Conservation (phyloP, 495 filamentous ascomycete genomes). For the Physcia stellaris region DNA sequence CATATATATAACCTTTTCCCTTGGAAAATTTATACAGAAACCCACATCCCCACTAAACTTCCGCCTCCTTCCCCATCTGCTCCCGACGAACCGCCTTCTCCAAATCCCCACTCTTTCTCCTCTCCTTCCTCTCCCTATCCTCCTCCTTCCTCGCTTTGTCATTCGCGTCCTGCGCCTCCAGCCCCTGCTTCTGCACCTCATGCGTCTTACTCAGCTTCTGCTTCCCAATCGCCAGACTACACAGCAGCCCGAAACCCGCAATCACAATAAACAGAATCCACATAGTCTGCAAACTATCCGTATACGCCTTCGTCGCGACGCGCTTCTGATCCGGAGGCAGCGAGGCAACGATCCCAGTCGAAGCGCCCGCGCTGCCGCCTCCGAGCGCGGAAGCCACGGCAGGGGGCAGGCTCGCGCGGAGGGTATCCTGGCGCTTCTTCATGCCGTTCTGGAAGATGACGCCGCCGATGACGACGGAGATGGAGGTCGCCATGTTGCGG, state of each 20-base stretch:
- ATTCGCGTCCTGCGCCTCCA: constrained; percentile 36
- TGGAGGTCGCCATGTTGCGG: constrained; percentile 35
- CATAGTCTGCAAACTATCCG: constrained; percentile 45
- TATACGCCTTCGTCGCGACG: constrained; percentile 40
- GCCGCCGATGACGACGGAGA: constrained; percentile 40
- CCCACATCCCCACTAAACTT: background rate
- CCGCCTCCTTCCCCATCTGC: background rate
- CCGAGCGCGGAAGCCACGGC: constrained; percentile 21
- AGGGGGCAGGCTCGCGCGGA: constrained; percentile 25
- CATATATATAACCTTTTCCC: no score
- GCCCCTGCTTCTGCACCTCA: constrained; percentile 46
- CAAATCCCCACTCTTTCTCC: constrained; percentile 14
- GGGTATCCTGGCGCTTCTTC: constrained; percentile 23
- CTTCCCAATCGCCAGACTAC: constrained; percentile 40
- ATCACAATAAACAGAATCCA: constrained; percentile 52
- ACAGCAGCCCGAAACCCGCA: constrained; percentile 36
- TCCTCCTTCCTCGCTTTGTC: constrained; percentile 25
- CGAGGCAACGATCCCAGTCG: constrained; percentile 37
- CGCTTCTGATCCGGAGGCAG: constrained; percentile 32
- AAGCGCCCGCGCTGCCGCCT: constrained; percentile 41
- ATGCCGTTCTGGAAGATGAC: constrained; percentile 46
- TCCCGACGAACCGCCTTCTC: background rate
- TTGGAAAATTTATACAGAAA: no score
- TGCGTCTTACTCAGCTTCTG: constrained; percentile 45
- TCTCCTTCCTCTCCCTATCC: constrained; percentile 16